A percentile compares a stretch with the other conserved stretches of the same genome.
Evolutionary conservation across 2,329 filamentous ascomycete genomes (phyloP).

Genomic region (Hysterium pulicare): DNA sequence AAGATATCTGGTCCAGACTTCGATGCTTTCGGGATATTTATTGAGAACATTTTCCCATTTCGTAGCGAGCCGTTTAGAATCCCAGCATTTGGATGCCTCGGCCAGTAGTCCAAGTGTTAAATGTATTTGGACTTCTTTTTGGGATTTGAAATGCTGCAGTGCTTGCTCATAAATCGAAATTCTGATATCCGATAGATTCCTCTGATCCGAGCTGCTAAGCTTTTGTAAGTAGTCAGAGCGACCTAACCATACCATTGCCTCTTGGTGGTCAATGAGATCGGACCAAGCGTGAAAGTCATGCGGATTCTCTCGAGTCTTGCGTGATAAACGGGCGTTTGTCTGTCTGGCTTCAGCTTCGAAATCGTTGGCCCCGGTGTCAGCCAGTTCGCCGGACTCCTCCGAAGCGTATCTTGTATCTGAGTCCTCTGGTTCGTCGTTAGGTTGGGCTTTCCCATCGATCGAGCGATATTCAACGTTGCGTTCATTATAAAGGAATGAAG

Average conservation of each 20-base stretch:
- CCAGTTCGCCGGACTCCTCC: constrained; percentile 14
- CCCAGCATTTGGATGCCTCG: constrained; percentile 74
- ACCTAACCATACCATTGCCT: constrained; percentile 57
- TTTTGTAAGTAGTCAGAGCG: constrained; percentile 38
- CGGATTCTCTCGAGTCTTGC: constrained; percentile 62
- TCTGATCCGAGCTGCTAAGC: constrained; percentile 58
- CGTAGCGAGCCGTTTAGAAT: constrained; percentile 54
- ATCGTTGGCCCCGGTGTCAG: constrained; percentile 6
- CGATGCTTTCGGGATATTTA: constrained; percentile 55
- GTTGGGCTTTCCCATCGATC: constrained; percentile 30
- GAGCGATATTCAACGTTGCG: constrained; percentile 36
- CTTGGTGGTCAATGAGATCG: constrained; percentile 74
- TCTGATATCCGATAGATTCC: constrained; percentile 74
- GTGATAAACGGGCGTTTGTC: constrained; percentile 60
- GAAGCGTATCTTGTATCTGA: constrained; percentile 36
- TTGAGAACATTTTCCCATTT: constrained; percentile 65
- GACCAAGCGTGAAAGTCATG: constrained; percentile 71
- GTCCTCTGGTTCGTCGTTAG: constrained; percentile 21
- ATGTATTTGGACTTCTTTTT: constrained; percentile 49
- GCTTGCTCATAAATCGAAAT: constrained; percentile 78
- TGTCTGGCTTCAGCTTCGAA: constrained; percentile 39
- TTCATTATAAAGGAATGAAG: constrained; percentile 13
- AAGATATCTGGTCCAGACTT: constrained; percentile 70
- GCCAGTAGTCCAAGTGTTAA: constrained; percentile 68
- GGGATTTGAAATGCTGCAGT: constrained; percentile 53